Percentiles rank a stretch among this genome's conserved stretches.
These are phyloP conservation scores for Volvariella volvacea DNA, from an alignment of 1,284 basidiomycete genomes.

Conservation along the genomic window DNA sequence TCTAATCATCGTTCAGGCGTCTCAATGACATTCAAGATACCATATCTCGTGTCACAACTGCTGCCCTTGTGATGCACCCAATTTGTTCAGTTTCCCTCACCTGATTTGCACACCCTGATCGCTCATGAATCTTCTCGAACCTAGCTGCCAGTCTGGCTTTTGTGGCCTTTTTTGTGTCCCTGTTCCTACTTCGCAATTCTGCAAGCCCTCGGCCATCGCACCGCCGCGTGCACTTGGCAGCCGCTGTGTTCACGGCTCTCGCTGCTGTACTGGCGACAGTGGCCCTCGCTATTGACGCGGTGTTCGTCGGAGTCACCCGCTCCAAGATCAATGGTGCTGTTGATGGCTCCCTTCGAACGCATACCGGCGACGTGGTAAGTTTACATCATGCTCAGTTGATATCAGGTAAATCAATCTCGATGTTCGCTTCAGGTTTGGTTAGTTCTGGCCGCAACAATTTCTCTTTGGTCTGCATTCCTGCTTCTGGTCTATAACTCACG, in stretches of 20 bases:
- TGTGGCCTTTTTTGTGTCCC: conserved; percentile 39
- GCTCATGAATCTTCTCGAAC: conserved; percentile 11
- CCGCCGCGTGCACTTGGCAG: conserved; percentile 25
- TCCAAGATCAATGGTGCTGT: conserved; percentile 34
- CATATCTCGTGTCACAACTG: conserved; percentile 30
- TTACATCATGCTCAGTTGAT: conserved; percentile 7
- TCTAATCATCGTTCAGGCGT: conserved; percentile 17
- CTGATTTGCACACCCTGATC: conserved; percentile 8
- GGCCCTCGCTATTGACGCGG: conserved; percentile 48
- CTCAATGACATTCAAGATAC: conserved; percentile 28
- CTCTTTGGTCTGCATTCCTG: conserved; percentile 34
- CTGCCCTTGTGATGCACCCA: conserved; percentile 31
- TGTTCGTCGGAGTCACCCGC: conserved; percentile 39
- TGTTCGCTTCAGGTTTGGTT: conserved; percentile 41
- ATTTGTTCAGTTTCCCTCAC: conserved; percentile 30
- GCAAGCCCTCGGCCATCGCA: conserved; percentile 28
- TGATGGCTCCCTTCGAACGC: conserved; percentile 31
- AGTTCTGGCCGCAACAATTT: conserved; percentile 40
- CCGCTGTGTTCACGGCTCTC: conserved; percentile 24
- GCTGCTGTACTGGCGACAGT: conserved; percentile 41
- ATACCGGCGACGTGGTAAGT: conserved; percentile 45
- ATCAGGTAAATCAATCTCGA: conserved; percentile 4
- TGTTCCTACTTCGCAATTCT: conserved; percentile 32
- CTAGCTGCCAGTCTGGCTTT: conserved; percentile 47
- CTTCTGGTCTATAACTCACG: too few species aligned